A percentile compares a stretch with the other conserved stretches of the same genome.
Evolutionary conservation across 768 basidiomycete genomes (phyloP).

Genomic region (Paxillus involutus): DNA sequence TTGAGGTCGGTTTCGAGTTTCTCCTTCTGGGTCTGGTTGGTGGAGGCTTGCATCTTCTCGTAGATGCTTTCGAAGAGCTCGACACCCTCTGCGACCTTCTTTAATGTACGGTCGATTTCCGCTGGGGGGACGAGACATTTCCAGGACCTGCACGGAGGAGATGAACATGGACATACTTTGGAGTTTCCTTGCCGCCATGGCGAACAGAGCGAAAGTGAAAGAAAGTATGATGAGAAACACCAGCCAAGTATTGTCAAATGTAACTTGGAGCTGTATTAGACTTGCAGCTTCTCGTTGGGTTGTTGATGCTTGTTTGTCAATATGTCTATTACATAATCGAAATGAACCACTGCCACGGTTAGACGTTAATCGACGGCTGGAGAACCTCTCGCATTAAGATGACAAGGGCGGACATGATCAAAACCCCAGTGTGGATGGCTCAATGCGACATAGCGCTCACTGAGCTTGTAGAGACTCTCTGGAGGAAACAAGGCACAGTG

Average conservation of each 20-base stretch:
- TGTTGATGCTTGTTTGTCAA: conserved; percentile 8
- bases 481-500: background rate
- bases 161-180: conserved; percentile 56
- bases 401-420: no score
- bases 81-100: conserved; percentile 95
- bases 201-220: conserved; percentile 23
- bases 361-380: no score
- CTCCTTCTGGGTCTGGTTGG: conserved; percentile 98
- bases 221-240: background rate
- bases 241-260: background rate
- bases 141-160: background rate
- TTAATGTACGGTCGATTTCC: conserved; percentile 98
- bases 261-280: background rate
- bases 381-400: no score
- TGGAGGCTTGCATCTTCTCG: conserved; percentile 96
- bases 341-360: no score
- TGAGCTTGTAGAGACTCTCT: background rate
- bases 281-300: background rate
- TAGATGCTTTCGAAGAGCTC: conserved; percentile 94
- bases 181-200: conserved; percentile 89
- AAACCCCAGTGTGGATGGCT: no score
- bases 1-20: conserved; percentile 95
- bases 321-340: conserved; percentile 23
- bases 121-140: conserved; percentile 47
- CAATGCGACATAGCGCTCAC: background rate